Conservation (phyloP, 768 basidiomycete genomes). For the Leccinum ochraceum region DNA sequence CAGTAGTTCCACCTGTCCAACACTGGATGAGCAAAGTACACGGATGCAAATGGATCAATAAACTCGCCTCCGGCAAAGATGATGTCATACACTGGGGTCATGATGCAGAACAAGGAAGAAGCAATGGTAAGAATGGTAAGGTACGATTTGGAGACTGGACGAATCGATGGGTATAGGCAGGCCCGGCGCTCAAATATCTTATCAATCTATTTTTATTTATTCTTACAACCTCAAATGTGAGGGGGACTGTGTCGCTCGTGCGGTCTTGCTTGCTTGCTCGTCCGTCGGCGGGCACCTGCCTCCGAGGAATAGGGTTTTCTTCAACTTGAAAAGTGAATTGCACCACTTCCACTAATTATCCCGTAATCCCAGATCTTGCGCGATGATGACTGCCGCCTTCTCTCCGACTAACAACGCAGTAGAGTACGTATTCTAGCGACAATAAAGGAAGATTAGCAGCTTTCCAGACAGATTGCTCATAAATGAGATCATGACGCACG, state of each 20-base stretch:
- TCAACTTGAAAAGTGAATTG: too few species aligned
- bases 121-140: background rate
- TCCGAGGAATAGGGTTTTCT: too few species aligned
- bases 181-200: too few species aligned
- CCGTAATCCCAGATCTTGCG: slow-evolving; percentile 42
- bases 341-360: background rate
- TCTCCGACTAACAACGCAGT: slow-evolving; percentile 52
- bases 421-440: slow-evolving; percentile 41
- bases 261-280: too few species aligned
- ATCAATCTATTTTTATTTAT: too few species aligned
- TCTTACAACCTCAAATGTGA: too few species aligned
- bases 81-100: background rate
- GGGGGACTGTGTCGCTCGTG: too few species aligned
- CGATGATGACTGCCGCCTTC: slow-evolving; percentile 62
- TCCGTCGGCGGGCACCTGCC: too few species aligned
- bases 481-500: slow-evolving; percentile 4
- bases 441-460: background rate
- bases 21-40: background rate
- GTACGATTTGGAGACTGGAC: too few species aligned
- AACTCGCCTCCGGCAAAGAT: background rate
- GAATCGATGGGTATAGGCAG: too few species aligned
- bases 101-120: background rate
- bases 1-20: background rate
- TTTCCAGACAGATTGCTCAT: too few species aligned
- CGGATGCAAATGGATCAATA: background rate